Evolutionary conservation across 306 rosid species (phyloP).

Genomic region (Rosa persica): DNA sequence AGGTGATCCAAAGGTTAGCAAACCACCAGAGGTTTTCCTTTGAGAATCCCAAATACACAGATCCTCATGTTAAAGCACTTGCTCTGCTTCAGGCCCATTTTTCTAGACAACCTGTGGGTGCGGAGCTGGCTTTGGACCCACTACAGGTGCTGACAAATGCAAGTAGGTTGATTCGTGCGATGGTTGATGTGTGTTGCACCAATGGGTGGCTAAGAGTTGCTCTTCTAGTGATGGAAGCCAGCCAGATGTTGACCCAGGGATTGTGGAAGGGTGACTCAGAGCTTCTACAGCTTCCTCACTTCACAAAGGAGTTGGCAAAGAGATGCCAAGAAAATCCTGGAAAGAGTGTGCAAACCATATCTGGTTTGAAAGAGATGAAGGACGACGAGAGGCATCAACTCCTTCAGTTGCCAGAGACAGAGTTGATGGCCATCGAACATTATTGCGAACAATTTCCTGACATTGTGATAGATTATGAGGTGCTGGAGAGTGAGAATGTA

Average conservation of each 20-base stretch:
- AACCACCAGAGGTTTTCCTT: slow-evolving; percentile 95
- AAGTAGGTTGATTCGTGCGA: slow-evolving; percentile 78
- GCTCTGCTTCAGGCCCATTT: slow-evolving; percentile 91
- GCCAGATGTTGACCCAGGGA: slow-evolving; percentile 94
- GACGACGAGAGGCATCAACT: slow-evolving; percentile 65
- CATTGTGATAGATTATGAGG: slow-evolving; percentile 71
- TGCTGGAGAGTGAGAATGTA: slow-evolving; percentile 50
- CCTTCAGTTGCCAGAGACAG: slow-evolving; percentile 63
- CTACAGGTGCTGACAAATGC: slow-evolving; percentile 79
- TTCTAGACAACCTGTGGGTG: slow-evolving; percentile 73
- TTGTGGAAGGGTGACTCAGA: slow-evolving; percentile 91
- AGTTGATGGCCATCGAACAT: slow-evolving; percentile 68
- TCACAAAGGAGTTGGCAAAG: slow-evolving; percentile 85
- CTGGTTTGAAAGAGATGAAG: slow-evolving; percentile 90
- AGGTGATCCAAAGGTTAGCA: slow-evolving; percentile 67
- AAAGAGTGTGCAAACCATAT: slow-evolving; percentile 69
- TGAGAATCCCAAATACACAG: slow-evolving; percentile 76
- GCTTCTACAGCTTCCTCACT: slow-evolving; percentile 90
- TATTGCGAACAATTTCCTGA: slow-evolving; percentile 84
- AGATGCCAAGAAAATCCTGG: slow-evolving; percentile 73
- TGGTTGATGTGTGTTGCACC: slow-evolving; percentile 89
- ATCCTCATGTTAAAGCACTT: slow-evolving; percentile 81
- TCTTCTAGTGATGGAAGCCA: slow-evolving; percentile 84
- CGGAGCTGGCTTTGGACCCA: slow-evolving; percentile 80
- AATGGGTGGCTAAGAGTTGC: slow-evolving; percentile 85